Base-by-base conservation (phyloP, 495 filamentous ascomycete genomes). In the Xylaria cubensis region DNA sequence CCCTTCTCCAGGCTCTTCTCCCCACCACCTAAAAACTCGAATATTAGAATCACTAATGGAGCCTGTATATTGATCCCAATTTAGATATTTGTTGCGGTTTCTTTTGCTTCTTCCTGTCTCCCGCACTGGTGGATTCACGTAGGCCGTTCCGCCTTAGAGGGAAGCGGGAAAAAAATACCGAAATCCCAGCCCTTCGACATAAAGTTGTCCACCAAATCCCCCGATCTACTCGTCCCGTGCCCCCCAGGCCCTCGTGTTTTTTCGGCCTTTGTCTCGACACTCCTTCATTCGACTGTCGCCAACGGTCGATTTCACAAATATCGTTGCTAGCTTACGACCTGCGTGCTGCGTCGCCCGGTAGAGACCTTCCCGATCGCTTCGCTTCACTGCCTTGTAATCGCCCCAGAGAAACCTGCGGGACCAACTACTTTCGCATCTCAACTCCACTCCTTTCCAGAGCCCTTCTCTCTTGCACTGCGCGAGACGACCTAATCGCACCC, bases 31-130 rank as follows among this genome's bases (percentile, higher is more conserved):
- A 79, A 32, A 29, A 61, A 53, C 53, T 80, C 81, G 79, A 73
- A 50, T 77, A 82, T 76, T 78, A 82, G 82, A 86, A 85, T 86
- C 87, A 83, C 86, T 88, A 87, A 85, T 87, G 85, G 81, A 83
- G 85, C 84, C 84, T 87, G 87, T 88, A 83, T 83, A 83, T 82
- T 82, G 76, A 79, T 76, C 77, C 72, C 80, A 76, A 78, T 75
- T 78, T 77, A 76, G 77, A 74, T 68, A 58, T 67, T 73, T 70
- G 65, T 79, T 76, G 70, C 69, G 74, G 72, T 71, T 70, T 76
- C 79, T 80, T 79, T 75, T 74, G 76, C 71, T 74, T 79, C 72
- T 73, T 75, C 71, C 75, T 75, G 72, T 70, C 67, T 77, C 81
- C 76, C 76, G 74, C 73, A 58, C 70, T 10, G 58, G 73, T 71